Evolutionary conservation across 2,329 filamentous ascomycete species (phyloP).

Genomic region (Gremmenia infestans): DNA sequence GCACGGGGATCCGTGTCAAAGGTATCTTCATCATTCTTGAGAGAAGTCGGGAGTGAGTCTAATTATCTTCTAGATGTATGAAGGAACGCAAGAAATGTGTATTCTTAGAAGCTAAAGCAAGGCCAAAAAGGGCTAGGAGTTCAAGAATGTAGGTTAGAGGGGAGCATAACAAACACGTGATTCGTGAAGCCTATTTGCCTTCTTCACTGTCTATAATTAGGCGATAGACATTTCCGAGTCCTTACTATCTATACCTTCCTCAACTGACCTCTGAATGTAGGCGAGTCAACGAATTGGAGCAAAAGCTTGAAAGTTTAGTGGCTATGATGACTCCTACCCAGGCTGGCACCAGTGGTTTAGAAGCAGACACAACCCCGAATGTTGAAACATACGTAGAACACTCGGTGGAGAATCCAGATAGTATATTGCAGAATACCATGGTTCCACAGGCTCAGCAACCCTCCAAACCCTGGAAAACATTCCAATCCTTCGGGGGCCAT

Average conservation of each 20-base stretch:
- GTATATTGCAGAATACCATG: not conserved
- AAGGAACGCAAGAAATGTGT: constrained; percentile 26
- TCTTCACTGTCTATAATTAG: too few relatives aligned
- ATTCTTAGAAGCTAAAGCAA: constrained; percentile 43
- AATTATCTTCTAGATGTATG: not conserved
- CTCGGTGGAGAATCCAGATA: not conserved
- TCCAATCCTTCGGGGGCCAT: not conserved
- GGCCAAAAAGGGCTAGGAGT: constrained; percentile 42
- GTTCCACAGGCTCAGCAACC: not conserved
- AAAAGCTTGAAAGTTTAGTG: constrained; percentile 18
- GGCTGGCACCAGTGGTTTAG: constrained; percentile 48
- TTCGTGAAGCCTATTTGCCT: too few relatives aligned
- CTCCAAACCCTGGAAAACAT: not conserved
- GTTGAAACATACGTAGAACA: not conserved
- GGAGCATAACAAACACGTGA: not conserved
- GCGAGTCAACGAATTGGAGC: constrained; percentile 21
- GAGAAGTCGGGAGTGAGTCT: not conserved
- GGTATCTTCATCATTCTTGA: constrained; percentile 33
- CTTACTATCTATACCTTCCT: not conserved
- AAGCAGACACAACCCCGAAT: constrained; percentile 34
- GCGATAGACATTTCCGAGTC: too few relatives aligned
- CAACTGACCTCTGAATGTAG: constrained; percentile 1
- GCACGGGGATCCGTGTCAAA: constrained; percentile 43
- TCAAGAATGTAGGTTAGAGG: constrained; percentile 36
- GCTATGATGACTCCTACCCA: constrained; percentile 12